Percentiles rank a stretch among this genome's conserved stretches.
phyloP scores from a whole-genome alignment of 1,139 yeast genomes.

The Debaryomyces nepalensis region DNA sequence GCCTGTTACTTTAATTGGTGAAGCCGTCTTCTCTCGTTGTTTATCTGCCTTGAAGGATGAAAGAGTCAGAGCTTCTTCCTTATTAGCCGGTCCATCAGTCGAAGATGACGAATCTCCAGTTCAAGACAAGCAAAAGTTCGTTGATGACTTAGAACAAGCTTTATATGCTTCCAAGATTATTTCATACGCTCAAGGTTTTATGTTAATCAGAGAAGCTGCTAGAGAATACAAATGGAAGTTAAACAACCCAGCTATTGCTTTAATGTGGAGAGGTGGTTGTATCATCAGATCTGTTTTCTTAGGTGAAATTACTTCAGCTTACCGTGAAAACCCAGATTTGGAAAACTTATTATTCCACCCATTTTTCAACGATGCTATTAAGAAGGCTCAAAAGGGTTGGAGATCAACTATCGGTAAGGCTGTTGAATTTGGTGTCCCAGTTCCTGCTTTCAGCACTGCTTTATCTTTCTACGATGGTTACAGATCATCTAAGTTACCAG shows the following conservation, averaged over 20 bases:
- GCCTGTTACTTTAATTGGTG: conserved; percentile 98
- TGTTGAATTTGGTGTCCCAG: conserved; percentile 87
- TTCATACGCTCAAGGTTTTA: conserved; percentile 99
- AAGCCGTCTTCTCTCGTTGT: conserved; percentile 97
- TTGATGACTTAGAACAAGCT: conserved; percentile 97
- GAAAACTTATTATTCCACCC: conserved; percentile 95
- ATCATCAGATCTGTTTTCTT: conserved; percentile 98
- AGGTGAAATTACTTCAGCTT: conserved; percentile 96
- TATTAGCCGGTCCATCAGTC: conserved; percentile 76
- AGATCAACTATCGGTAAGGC: conserved; percentile 83
- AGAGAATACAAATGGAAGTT: conserved; percentile 95
- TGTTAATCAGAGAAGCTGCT: conserved; percentile 98
- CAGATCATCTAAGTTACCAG: conserved; percentile 95
- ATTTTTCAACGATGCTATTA: conserved; percentile 89
- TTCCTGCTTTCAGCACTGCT: conserved; percentile 97
- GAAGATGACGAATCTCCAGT: conserved; percentile 55
- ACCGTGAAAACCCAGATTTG: conserved; percentile 88
- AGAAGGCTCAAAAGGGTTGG: conserved; percentile 96
- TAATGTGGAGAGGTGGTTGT: conserved; percentile 99
- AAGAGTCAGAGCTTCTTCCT: conserved; percentile 82
- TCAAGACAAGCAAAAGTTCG: conserved; percentile 79
- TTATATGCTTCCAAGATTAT: conserved; percentile 97
- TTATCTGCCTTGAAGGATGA: conserved; percentile 89
- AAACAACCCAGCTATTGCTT: conserved; percentile 97
- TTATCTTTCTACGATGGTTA: conserved; percentile 98